These are phyloP conservation scores for Botrytis fabae DNA, from an alignment of 2,329 filamentous ascomycete genomes.

Conservation along the genomic window DNA sequence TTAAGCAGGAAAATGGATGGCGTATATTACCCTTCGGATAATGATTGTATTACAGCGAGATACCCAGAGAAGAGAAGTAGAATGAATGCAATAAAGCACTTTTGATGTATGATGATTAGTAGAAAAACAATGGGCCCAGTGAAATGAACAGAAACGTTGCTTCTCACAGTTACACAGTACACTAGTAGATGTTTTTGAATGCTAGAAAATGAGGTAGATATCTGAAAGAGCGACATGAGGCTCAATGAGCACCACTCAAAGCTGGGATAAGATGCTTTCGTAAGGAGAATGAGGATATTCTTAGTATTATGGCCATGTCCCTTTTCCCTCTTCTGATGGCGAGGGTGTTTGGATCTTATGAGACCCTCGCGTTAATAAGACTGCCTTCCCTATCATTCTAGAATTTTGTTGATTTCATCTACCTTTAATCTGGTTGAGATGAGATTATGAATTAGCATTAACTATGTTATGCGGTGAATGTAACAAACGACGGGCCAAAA, in stretches of 20 bases:
- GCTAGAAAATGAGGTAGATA: background rate
- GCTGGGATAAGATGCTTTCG: too few species aligned
- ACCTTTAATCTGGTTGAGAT: too few species aligned
- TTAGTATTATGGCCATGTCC: too few species aligned
- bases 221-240: background rate
- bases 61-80: background rate
- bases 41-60: conserved; percentile 10
- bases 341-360: too few species aligned
- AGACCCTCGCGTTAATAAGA: too few species aligned
- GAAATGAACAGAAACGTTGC: background rate
- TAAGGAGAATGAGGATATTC: too few species aligned
- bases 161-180: background rate
- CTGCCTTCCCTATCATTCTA: too few species aligned
- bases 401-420: too few species aligned
- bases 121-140: background rate
- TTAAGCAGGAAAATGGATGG: background rate
- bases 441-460: too few species aligned
- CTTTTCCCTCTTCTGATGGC: too few species aligned
- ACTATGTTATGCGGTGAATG: too few species aligned
- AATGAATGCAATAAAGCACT: background rate
- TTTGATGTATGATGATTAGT: background rate
- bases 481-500: too few species aligned
- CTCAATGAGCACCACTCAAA: background rate
- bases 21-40: background rate
- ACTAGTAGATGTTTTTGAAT: background rate